phyloP scores from a whole-genome alignment of 495 filamentous ascomycete genomes.

The Trichoderma parareesei region DNA sequence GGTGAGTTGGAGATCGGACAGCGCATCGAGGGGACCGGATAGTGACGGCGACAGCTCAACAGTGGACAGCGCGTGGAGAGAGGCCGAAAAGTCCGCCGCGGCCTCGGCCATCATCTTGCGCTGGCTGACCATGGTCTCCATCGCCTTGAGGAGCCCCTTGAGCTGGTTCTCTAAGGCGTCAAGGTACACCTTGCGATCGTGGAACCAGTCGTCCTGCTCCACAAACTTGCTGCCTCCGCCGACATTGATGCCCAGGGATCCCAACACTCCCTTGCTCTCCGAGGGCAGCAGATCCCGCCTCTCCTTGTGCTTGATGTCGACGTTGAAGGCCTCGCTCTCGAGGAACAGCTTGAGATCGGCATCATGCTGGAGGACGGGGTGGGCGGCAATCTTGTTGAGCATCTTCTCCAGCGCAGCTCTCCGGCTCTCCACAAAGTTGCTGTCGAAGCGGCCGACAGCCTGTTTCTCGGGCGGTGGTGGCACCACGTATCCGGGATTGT shows the following conservation, averaged over 20 bases:
- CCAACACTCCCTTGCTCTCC: conserved; percentile 89
- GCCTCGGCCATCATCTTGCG: conserved; percentile 89
- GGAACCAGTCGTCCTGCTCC: conserved; percentile 99
- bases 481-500: conserved; percentile 90
- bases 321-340: conserved; percentile 89
- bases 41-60: conserved; percentile 87
- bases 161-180: conserved; percentile 93
- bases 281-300: conserved; percentile 75
- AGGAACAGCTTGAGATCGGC: conserved; percentile 91
- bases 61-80: conserved; percentile 77
- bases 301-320: conserved; percentile 97
- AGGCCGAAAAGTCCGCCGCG: conserved; percentile 83
- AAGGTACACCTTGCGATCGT: conserved; percentile 87
- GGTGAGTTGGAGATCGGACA: conserved; percentile 86
- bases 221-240: conserved; percentile 79
- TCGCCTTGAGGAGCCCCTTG: conserved; percentile 85
- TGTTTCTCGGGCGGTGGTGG: conserved; percentile 98
- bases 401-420: conserved; percentile 88
- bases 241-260: conserved; percentile 69
- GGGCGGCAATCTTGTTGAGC: conserved; percentile 88
- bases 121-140: conserved; percentile 85
- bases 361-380: conserved; percentile 89
- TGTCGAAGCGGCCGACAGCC: conserved; percentile 91
- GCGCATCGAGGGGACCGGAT: conserved; percentile 76
- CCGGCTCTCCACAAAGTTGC: conserved; percentile 89